Base-by-base conservation (phyloP, 2,329 filamentous ascomycete species). In the Clathrospora elynae region DNA sequence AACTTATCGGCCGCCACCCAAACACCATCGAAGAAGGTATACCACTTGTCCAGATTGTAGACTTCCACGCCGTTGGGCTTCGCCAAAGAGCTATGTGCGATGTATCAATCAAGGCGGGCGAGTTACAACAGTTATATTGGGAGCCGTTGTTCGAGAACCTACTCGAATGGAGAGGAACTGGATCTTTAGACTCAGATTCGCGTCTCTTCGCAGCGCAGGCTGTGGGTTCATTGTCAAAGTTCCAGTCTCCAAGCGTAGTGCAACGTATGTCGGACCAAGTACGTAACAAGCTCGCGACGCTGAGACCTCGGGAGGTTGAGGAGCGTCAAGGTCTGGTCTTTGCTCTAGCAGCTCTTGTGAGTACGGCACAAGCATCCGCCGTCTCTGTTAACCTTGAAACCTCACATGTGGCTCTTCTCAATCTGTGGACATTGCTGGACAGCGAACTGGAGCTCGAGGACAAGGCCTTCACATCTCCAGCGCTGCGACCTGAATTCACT, bases 21-120 rank as follows among this genome's bases (percentile, higher is more conserved):
- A 86, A 96, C 59, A 90, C 82, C 0, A 83, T 97, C 22, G 75
- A 80, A 11, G 77, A 90, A 59, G 93, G 92, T 0, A 97, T 99
- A 42, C 72, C 83, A 28, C 78, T 97, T 2, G 90, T 97, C 0
- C 93, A 97, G 64, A 80, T 82, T 2, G 88, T 97, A 1, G 93
- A 99, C 64, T 99, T 96, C 62, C 90, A 96, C 66, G 83, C 89
- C 24, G 90, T 99, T 13, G 92, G 93, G 2, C 79, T 95, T n/a
- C 81, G 92, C 16, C 86, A 87, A 11, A 81, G 88, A 53, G 92
- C 91, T 3, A 85, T 96, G 59, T 79, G 84, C 26, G 82, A 91
- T 32, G 89, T 97, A 8, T 84, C 88, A 0, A 73, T 83, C 9
- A 78, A 79, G 24, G 86, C 87, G 1, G 82, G 88, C 0, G 74